phyloP scores from a whole-genome alignment of 192 early-diverging fungal species.

The Backusella westeae region DNA sequence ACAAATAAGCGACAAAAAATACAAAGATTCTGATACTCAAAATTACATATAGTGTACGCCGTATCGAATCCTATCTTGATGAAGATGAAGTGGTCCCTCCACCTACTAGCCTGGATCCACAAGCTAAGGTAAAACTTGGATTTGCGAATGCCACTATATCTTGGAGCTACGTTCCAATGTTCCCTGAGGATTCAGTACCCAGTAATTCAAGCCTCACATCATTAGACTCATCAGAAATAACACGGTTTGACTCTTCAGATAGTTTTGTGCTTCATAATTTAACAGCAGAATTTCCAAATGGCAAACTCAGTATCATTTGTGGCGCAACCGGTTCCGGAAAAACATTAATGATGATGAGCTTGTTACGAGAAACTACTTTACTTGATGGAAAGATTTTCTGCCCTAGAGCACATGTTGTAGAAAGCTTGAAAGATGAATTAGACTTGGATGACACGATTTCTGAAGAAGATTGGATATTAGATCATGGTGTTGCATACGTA shows the following conservation, averaged over 20 bases:
- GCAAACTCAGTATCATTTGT: conserved; percentile 50
- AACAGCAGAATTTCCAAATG: conserved; percentile 45
- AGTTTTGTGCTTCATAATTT: conserved; percentile 44
- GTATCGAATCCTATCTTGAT: conserved; percentile 73
- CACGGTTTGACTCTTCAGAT: conserved; percentile 12
- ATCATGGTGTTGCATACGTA: conserved; percentile 72
- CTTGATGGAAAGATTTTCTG: conserved; percentile 38
- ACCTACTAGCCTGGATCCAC: conserved; percentile 10
- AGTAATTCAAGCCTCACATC: not conserved
- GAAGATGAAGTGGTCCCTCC: conserved; percentile 68
- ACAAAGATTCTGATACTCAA: not conserved
- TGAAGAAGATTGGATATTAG: conserved; percentile 33
- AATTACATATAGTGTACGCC: conserved; percentile 38
- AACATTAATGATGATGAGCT: conserved; percentile 73
- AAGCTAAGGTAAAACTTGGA: conserved; percentile 25
- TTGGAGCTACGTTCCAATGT: conserved; percentile 31
- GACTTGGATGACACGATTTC: conserved; percentile 12
- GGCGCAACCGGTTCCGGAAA: conserved; percentile 90
- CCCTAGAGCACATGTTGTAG: conserved; percentile 24
- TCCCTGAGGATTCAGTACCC: not conserved
- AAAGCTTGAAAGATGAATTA: conserved; percentile 2
- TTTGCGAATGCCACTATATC: conserved; percentile 49
- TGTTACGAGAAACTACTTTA: conserved; percentile 66
- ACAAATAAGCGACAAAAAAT: not conserved
- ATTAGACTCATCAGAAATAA: not conserved